Base-by-base conservation (phyloP, 1,284 basidiomycete genomes). In the Trametes versicolor region DNA sequence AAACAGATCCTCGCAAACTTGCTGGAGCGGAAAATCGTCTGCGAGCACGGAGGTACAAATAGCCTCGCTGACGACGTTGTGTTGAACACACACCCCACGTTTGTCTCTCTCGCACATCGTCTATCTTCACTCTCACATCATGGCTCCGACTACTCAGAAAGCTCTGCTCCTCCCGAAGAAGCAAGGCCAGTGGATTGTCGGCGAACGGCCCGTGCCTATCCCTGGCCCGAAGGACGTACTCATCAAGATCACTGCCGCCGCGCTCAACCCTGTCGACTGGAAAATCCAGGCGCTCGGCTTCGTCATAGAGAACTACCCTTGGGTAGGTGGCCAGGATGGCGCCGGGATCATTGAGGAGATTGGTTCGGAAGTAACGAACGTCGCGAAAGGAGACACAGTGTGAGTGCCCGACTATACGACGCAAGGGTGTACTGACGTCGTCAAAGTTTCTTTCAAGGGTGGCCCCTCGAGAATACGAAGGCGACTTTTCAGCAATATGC, bases 301-400 rank as follows among this genome's bases (percentile, higher is more conserved):
- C n/a, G 48, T 71, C 36, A 57, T 76, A 0, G 55, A 72, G 0
- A 56, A 70, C 0, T 82, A 68, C 58, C 81, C 82, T 0, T 67
- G 76, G 0, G 70, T 81, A 12, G 67, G 82, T n/a, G 87, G 87
- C 7, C 74, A 70, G 3, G 86, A 88, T 64, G 79, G 76, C 55
- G 76, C 80, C 4, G 87, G 86, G 0, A 72, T 76, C 7, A 79
- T 88, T 23, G 80, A 81, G 19, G 74, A 74, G 39, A 72, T 86
- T 7, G 86, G 84, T 5, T 70, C 75, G 8, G 80, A 76, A 0
- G 82, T 85, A 70, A 0, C 15, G 6, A 63, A 70, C 34, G 77
- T 86, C 67, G 71, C 75, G n/a, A 77, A 80, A 10, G 86, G 86
- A 2, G 83, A 87, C 61, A 79, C 73, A 70, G 83, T 88, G 82